Percentiles rank a stretch among this genome's conserved stretches.
Conservation (phyloP, 371 early-diverging fungal genomes). For the Syncephalastrum monosporum region DNA sequence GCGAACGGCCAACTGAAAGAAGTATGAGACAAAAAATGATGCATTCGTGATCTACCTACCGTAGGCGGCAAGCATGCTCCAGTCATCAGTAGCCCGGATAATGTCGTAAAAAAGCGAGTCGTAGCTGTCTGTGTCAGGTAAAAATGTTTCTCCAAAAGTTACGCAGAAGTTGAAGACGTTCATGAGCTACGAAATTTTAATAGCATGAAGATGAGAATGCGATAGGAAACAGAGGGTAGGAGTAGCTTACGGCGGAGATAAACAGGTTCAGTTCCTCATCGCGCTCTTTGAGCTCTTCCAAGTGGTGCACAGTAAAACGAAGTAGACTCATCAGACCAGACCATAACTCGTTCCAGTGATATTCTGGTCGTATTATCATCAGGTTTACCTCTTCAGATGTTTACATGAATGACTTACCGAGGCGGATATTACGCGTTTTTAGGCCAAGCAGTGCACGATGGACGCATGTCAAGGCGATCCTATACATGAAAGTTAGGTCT, state of each 20-base stretch:
- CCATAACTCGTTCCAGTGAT: slow-evolving; percentile 59
- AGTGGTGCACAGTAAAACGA: slow-evolving; percentile 42
- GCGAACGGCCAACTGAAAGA: slow-evolving; percentile 15
- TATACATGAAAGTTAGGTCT: too few relatives aligned
- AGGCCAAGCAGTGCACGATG: slow-evolving; percentile 42
- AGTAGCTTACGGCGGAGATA: slow-evolving; percentile 34
- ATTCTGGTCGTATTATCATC: slow-evolving; percentile 10
- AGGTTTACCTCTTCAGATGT: slow-evolving; percentile 24
- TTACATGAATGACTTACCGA: slow-evolving; percentile 28
- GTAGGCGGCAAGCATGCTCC: slow-evolving; percentile 34
- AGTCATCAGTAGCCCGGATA: slow-evolving; percentile 46
- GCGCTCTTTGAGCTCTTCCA: slow-evolving; percentile 26
- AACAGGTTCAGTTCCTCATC: slow-evolving; percentile 30
- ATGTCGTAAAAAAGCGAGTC: slow-evolving; percentile 57
- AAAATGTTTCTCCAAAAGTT: slow-evolving; percentile 48
- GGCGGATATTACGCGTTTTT: slow-evolving; percentile 37
- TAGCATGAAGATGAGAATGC: not conserved
- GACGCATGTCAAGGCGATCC: slow-evolving; percentile 37
- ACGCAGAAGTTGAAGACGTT: slow-evolving; percentile 52
- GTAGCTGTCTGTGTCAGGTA: slow-evolving; percentile 53
- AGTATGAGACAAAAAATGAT: slow-evolving; percentile 7
- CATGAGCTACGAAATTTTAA: slow-evolving; percentile 27
- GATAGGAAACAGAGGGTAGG: not conserved
- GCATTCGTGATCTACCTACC: slow-evolving; percentile 28
- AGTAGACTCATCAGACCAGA: slow-evolving; percentile 38